These are phyloP conservation scores for Chamaecyparis obtusa DNA, from an alignment of 75 land plant species.

Conservation along the genomic window DNA sequence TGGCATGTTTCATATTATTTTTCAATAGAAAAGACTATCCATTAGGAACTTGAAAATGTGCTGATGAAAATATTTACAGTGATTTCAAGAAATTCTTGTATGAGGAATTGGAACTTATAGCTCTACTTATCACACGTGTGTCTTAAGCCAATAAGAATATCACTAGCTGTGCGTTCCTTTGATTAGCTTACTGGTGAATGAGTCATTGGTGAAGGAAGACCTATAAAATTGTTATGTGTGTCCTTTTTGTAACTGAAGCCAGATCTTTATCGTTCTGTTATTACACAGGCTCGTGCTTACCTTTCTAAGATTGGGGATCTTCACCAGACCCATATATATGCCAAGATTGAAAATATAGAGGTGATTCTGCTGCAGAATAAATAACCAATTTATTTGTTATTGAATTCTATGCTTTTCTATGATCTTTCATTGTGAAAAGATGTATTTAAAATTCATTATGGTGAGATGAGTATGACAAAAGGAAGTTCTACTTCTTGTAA, in stretches of 20 bases:
- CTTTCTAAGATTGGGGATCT: constrained; percentile 76
- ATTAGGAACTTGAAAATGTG: not conserved
- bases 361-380: constrained; percentile 23
- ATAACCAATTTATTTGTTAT: not conserved
- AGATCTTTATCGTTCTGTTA: not conserved
- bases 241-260: not conserved
- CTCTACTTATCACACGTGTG: not conserved
- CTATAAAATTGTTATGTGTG: not conserved
- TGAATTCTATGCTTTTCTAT: not conserved
- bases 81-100: constrained; percentile 1
- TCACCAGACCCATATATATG: constrained; percentile 84
- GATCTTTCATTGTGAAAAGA: not conserved
- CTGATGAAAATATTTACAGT: not conserved
- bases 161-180: not conserved
- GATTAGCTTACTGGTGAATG: not conserved
- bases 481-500: not conserved
- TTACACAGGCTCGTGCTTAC: constrained; percentile 68
- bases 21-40: not conserved
- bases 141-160: not conserved
- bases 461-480: not conserved
- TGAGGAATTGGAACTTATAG: not conserved
- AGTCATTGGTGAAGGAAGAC: not conserved
- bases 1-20: not conserved
- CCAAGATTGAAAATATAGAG: constrained; percentile 94
- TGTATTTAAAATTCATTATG: not conserved